Percentiles rank a stretch among this genome's conserved stretches.
Conservation (phyloP, 148 eudicot species). For the Vaccinium corymbosum region DNA sequence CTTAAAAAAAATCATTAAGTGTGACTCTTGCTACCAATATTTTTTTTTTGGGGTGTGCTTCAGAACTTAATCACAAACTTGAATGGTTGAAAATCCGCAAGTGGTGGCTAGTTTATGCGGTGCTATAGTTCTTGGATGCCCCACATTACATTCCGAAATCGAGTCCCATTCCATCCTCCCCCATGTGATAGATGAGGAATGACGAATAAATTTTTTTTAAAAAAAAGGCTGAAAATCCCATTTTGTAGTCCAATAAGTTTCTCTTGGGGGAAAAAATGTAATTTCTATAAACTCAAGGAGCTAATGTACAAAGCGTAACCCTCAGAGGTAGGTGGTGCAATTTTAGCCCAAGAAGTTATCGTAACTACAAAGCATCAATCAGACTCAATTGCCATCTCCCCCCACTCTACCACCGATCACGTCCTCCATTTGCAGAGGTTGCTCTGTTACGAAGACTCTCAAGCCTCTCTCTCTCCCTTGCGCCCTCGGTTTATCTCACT, state of each 20-base stretch:
- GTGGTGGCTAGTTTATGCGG: no score
- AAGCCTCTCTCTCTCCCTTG: not conserved
- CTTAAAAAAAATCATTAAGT: no score
- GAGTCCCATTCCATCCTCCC: no score
- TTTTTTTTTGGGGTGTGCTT: no score
- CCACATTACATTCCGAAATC: no score
- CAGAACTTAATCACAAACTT: no score
- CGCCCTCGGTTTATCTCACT: not conserved
- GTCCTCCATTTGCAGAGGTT: not conserved
- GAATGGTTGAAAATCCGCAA: no score
- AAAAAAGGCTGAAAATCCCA: no score
- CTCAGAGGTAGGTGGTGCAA: not conserved
- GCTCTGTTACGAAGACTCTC: conserved; percentile 7
- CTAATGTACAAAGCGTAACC: not conserved
- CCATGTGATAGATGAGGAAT: no score
- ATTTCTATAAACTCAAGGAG: not conserved
- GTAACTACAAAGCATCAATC: conserved; percentile 17
- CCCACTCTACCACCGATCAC: not conserved
- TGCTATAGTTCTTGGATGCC: no score
- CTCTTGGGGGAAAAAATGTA: not conserved
- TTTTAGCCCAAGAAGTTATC: not conserved
- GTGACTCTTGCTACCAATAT: no score
- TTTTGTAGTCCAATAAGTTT: not conserved
- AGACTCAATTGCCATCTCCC: not conserved
- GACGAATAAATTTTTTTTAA: no score